These are phyloP conservation scores for Rhizopogon salebrosus DNA, from an alignment of 768 basidiomycete species.

Conservation along the genomic window DNA sequence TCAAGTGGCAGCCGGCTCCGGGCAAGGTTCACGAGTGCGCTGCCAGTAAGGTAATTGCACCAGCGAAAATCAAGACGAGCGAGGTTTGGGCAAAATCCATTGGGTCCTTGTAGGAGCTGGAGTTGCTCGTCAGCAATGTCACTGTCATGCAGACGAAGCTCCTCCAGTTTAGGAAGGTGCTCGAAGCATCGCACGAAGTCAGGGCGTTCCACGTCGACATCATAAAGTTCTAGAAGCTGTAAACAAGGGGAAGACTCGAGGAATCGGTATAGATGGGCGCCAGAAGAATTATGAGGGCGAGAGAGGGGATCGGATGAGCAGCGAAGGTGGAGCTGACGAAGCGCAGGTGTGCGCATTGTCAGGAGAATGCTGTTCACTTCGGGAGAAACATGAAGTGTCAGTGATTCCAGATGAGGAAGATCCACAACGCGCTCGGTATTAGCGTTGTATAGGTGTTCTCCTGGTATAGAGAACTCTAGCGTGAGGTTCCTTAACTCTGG, in stretches of 20 bases:
- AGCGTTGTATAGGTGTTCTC: constrained; percentile 19
- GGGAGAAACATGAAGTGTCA: constrained; percentile 27
- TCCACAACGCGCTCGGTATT: constrained; percentile 8
- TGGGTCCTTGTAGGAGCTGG: constrained; percentile 30
- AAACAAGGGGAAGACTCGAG: constrained; percentile 28
- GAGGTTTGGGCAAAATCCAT: constrained; percentile 42
- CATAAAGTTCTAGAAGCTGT: constrained; percentile 42
- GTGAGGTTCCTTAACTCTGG: constrained; percentile 36
- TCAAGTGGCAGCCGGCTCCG: constrained; percentile 27
- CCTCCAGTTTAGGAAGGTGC: constrained; percentile 35
- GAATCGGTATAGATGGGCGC: constrained; percentile 26
- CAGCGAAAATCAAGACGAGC: constrained; percentile 49
- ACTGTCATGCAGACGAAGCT: constrained; percentile 52
- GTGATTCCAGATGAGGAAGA: constrained; percentile 22
- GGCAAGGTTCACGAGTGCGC: constrained; percentile 46
- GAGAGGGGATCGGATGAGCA: constrained; percentile 27
- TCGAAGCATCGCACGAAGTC: constrained; percentile 32
- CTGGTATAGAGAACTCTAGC: constrained; percentile 31
- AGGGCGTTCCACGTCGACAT: constrained; percentile 37
- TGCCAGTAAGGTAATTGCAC: constrained; percentile 52
- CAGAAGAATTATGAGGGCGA: constrained; percentile 21
- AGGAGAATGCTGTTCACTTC: constrained; percentile 23
- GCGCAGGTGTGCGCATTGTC: constrained; percentile 29
- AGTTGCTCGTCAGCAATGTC: constrained; percentile 48
- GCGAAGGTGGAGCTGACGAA: constrained; percentile 36